phyloP scores from a whole-genome alignment of 2,329 filamentous ascomycete genomes.

The Xylogone sp. region DNA sequence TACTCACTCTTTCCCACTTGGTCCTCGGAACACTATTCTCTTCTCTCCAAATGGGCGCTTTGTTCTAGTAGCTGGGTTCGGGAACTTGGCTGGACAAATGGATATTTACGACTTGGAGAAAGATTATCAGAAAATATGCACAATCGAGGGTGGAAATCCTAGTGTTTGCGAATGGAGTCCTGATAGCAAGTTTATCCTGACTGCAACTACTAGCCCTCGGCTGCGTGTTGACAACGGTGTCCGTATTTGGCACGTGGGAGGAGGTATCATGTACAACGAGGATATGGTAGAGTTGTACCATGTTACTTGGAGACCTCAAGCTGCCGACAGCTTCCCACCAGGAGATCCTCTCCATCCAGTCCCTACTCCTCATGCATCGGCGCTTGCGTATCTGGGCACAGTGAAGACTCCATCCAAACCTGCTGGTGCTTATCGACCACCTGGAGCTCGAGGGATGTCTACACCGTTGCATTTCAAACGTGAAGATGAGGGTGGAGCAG shows the following conservation, averaged over 20 bases:
- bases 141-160: conserved; percentile 92
- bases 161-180: conserved; percentile 97
- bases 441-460: conserved; percentile 81
- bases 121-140: conserved; percentile 87
- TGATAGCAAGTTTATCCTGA: conserved; percentile 92
- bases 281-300: conserved; percentile 95
- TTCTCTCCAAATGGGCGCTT: conserved; percentile 95
- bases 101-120: conserved; percentile 96
- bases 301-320: conserved; percentile 80
- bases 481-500: conserved; percentile 92
- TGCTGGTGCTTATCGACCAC: conserved; percentile 93
- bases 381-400: conserved; percentile 74
- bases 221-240: conserved; percentile 96
- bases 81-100: conserved; percentile 95
- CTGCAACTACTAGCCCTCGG: conserved; percentile 93
- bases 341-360: conserved; percentile 71
- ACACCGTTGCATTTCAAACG: conserved; percentile 96
- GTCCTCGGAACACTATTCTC: conserved; percentile 87
- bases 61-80: conserved; percentile 91
- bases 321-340: conserved; percentile 52
- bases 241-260: conserved; percentile 89
- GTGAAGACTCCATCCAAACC: conserved; percentile 95
- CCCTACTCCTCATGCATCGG: conserved; percentile 78
- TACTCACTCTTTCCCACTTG: conserved; percentile 81
- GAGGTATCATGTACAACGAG: conserved; percentile 88